Base-by-base conservation (phyloP, 305 asterid genomes). In the Fraxinus xanthoxyloides region DNA sequence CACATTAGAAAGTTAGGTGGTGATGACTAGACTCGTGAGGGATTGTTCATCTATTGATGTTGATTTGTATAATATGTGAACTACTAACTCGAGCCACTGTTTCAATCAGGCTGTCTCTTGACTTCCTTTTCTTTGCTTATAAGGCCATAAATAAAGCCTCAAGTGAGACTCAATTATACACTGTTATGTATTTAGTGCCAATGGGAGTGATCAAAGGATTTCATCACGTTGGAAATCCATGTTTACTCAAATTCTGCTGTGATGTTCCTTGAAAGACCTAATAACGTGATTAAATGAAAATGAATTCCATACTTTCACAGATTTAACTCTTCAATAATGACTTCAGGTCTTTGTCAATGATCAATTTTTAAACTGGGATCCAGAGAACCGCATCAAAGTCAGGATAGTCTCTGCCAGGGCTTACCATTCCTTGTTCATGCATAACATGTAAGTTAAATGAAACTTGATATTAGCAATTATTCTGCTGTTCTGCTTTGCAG, bases 331-430 rank as follows among this genome's bases (percentile, higher is more conserved):
- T 67, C 35, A 56, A 48, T 3, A 77, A 72, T 46, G 54, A 79
- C 81, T 85, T 84, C 97, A 97, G 99, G 97, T 97, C 67, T 97
- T 88, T 73, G 97, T 97, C 81, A 97, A 97, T 54, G 99, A 97
- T 84, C 99, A 97, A 81, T 97, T 93, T 90, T 94, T 97, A 32
- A 97, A 95, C 85, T 97, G 99, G 99, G 98, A 97, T 83, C 97
- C 97, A 12, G 88, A 93, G 86, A 88, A 93, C 86, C 94, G 96
- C 35, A 92, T 97, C 94, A 97, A 93, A 94, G 99, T 97, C 82
- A 87, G 99, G 88, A 97, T 97, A 63, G 98, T 97, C 79, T 95
- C 99, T 73, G 99, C 98, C 79, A 93, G 99, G 87, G 99, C 99
- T 69, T 97, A 97, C 84, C 98, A 97, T 90, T 95, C 99, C 72